These are phyloP conservation scores for Fusarium hainanense DNA, from an alignment of 2,329 filamentous ascomycete genomes.

Conservation along the genomic window DNA sequence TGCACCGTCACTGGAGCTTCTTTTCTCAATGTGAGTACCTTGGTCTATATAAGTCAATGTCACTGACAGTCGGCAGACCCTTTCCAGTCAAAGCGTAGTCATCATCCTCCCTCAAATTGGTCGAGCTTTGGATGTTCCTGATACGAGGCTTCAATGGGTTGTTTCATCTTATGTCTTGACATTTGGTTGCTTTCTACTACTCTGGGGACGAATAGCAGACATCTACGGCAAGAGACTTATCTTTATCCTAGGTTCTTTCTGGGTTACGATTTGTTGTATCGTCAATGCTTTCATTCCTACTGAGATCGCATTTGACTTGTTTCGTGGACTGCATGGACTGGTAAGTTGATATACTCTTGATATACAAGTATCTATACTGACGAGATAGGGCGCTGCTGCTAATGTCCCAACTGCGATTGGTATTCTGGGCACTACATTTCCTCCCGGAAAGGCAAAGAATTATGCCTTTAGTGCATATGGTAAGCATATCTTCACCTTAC, in stretches of 20 bases:
- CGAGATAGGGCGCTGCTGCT: constrained; percentile 67
- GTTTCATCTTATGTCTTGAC: constrained; percentile 73
- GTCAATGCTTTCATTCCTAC: constrained; percentile 72
- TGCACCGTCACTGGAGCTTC: constrained; percentile 65
- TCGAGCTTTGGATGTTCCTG: constrained; percentile 65
- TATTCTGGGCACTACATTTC: constrained; percentile 74
- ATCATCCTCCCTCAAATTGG: constrained; percentile 67
- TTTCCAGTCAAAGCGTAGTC: constrained; percentile 46
- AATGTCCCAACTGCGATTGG: constrained; percentile 78
- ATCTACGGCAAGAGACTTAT: constrained; percentile 74
- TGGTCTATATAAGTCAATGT: not conserved
- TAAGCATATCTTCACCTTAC: constrained; percentile 42
- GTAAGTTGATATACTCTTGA: constrained; percentile 37
- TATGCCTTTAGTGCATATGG: constrained; percentile 75
- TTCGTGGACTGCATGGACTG: constrained; percentile 74
- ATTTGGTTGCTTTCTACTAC: constrained; percentile 74
- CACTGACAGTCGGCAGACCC: constrained; percentile 32
- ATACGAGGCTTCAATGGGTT: constrained; percentile 72
- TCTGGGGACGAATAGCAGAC: constrained; percentile 76
- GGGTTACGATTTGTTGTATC: constrained; percentile 69
- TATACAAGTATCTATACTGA: not conserved
- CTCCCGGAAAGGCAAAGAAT: constrained; percentile 75
- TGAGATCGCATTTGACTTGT: constrained; percentile 75
- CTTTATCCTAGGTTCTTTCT: constrained; percentile 72
- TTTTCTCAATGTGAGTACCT: constrained; percentile 62